Base-by-base conservation (phyloP, 768 basidiomycete species). In the Clitopilus passeckerianus region DNA sequence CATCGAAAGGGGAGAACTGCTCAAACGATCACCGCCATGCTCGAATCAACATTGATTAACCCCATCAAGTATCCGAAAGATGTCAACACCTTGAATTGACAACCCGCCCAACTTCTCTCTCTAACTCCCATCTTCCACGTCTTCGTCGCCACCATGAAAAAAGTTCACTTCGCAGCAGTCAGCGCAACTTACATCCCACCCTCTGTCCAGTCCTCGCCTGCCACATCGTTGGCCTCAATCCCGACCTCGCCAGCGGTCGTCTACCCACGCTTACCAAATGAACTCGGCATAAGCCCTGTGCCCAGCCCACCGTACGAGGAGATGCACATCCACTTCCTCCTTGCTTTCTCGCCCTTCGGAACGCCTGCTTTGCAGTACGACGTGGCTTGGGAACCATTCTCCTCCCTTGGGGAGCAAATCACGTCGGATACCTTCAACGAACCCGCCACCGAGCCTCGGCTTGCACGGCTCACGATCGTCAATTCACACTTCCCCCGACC, bases 401-500 rank as follows among this genome's bases (percentile, higher is more conserved):
- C 65, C 9, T 61, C 69, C 23, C 57, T 65, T 56, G 52, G 64
- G 15, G 50, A 58, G 41, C 70, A 71, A 15, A 58, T 71, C 27
- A 61, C 72, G 0, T 44, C 64, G 43, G 59, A 68, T 20, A 69
- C 81, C 72, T 71, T 79, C 30, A 60, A 64, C 3, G 76, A 78
- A 64, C 68, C 75, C 1, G 78, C 79, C n/a, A 78, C 78, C 6
- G 68, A 74, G 14, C 80, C 79, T 5, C 75, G 77, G 6, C 69
- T 77, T 2, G 56, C 66, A 12, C 61, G 60, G 20, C 68, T 81
- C 54, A 61, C 66, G 59, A 69, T 81, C 64, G 67, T 66, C 5
- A 72, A 71, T 56, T 71, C 75, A 0, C 59, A 61, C n/a, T 65
- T 77, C 30, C 60, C 65, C 16, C 72, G 71, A 61, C 64, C 70